These are phyloP conservation scores for Flaveria robusta DNA, from an alignment of 129 eudicot species.

Conservation along the genomic window DNA sequence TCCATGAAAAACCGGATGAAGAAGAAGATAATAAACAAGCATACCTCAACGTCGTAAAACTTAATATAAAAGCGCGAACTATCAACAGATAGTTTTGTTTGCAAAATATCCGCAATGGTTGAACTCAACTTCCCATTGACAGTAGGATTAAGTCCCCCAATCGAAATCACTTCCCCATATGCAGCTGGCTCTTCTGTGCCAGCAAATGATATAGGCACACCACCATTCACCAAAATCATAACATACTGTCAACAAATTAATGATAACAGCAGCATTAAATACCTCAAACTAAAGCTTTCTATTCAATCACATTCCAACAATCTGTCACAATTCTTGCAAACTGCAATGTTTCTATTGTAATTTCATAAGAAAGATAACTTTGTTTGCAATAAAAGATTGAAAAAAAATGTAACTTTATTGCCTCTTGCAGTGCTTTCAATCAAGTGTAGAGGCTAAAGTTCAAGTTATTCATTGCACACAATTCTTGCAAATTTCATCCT, in stretches of 20 bases:
- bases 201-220: conserved; percentile 75
- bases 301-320: background rate
- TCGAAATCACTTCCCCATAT: conserved; percentile 84
- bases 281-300: background rate
- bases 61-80: conserved; percentile 78
- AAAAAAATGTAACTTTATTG: background rate
- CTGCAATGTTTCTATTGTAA: background rate
- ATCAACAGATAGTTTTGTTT: conserved; percentile 72
- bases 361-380: background rate
- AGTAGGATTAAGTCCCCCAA: conserved; percentile 75
- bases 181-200: conserved; percentile 96
- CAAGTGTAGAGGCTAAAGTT: too few relatives aligned
- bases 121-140: conserved; percentile 86
- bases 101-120: conserved; percentile 73
- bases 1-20: background rate
- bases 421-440: too few relatives aligned
- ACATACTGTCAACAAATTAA: conserved; percentile 55
- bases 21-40: too few relatives aligned
- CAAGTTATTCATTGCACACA: too few relatives aligned
- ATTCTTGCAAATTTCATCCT: too few relatives aligned
- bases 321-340: background rate
- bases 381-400: background rate
- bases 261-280: background rate
- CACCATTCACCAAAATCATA: conserved; percentile 80
- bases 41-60: conserved; percentile 77